Percentiles rank a stretch among this genome's conserved stretches.
Conservation (phyloP, 371 early-diverging fungal species). For the Hamiltosporidium tvaerminnensis region DNA sequence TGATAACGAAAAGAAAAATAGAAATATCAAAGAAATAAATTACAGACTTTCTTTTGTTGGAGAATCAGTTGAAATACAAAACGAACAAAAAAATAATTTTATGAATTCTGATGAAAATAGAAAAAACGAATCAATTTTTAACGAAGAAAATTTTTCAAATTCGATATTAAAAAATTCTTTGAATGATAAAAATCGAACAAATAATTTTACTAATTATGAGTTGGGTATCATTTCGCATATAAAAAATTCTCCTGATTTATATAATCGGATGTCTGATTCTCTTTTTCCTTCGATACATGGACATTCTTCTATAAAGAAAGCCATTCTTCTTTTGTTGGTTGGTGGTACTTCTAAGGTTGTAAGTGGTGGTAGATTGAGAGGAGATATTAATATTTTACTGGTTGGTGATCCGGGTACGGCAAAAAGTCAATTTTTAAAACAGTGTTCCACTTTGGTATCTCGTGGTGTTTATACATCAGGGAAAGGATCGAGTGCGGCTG, state of each 20-base stretch:
- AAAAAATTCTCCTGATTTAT: slow-evolving; percentile 59
- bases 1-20: slow-evolving; percentile 61
- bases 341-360: slow-evolving; percentile 58
- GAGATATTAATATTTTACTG: slow-evolving; percentile 78
- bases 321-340: slow-evolving; percentile 51
- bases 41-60: slow-evolving; percentile 73
- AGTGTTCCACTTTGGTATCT: slow-evolving; percentile 57
- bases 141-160: too few species aligned
- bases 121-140: neutral
- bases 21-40: slow-evolving; percentile 82
- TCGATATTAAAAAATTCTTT: too few species aligned
- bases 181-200: too few species aligned
- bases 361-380: slow-evolving; percentile 53
- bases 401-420: slow-evolving; percentile 98
- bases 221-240: slow-evolving; percentile 56
- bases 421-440: slow-evolving; percentile 88
- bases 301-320: slow-evolving; percentile 50
- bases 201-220: too few species aligned
- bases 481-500: slow-evolving; percentile 91
- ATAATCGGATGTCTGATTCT: slow-evolving; percentile 65
- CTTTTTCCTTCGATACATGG: slow-evolving; percentile 54
- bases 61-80: slow-evolving; percentile 66
- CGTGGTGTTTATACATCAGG: slow-evolving; percentile 89
- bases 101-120: neutral
- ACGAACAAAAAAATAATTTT: slow-evolving; percentile 57